Conservation (phyloP, 1,284 basidiomycete genomes). For the Cutaneotrichosporon spelunceum region DNA sequence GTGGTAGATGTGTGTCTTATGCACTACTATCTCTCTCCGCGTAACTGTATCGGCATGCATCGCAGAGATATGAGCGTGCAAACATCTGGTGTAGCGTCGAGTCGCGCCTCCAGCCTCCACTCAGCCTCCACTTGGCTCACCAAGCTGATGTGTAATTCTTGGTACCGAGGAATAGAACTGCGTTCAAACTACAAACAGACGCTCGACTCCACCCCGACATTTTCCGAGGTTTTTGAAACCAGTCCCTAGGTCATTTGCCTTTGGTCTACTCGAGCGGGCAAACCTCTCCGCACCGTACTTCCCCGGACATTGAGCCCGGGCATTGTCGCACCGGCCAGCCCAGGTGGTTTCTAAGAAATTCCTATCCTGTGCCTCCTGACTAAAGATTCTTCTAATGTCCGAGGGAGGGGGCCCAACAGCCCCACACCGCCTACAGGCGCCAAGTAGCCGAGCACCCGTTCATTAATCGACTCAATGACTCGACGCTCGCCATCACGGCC, state of each 20-base stretch:
- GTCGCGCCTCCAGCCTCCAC: neutral
- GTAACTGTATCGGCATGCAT: neutral
- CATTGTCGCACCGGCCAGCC: neutral
- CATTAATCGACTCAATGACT: conserved; percentile 4
- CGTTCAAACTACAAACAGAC: neutral
- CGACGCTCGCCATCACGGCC: neutral
- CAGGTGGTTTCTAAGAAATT: neutral
- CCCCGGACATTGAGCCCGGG: neutral
- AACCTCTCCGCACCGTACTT: neutral
- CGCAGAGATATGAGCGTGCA: neutral
- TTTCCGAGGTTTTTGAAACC: neutral
- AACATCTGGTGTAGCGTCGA: neutral
- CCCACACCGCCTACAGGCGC: neutral
- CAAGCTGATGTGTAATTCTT: neutral
- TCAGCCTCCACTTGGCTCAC: neutral
- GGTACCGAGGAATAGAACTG: neutral
- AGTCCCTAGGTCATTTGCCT: neutral
- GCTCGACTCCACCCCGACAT: neutral
- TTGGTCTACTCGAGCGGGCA: neutral
- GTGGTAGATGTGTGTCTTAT: neutral
- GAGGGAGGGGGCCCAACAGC: conserved; percentile 1
- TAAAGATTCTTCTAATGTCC: too few species aligned
- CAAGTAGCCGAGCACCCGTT: neutral
- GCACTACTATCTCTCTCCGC: neutral
- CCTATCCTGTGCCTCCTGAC: neutral